phyloP scores from a whole-genome alignment of 495 filamentous ascomycete species.

The Penicillium chermesinum region DNA sequence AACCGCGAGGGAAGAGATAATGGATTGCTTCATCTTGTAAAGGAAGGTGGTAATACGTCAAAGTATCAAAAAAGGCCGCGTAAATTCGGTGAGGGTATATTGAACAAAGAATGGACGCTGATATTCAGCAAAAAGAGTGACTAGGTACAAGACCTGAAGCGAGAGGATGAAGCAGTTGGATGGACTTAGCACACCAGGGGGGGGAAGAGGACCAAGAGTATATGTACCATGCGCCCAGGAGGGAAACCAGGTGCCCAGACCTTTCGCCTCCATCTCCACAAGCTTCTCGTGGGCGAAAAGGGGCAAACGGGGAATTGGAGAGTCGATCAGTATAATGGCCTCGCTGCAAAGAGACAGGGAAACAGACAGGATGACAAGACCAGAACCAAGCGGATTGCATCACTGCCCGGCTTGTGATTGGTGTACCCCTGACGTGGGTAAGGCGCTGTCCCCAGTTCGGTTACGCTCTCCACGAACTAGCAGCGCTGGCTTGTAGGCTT shows the following conservation, averaged over 20 bases:
- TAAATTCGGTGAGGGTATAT: not conserved
- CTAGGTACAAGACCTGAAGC: constrained; percentile 6
- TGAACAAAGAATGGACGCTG: constrained; percentile 24
- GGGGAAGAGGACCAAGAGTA: not conserved
- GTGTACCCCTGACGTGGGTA: not conserved
- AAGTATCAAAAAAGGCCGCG: constrained; percentile 7
- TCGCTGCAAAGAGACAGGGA: not conserved
- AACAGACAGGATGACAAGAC: not conserved
- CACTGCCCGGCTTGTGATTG: not conserved
- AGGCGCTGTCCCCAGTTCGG: not conserved
- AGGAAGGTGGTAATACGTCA: constrained; percentile 11
- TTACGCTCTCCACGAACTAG: not conserved
- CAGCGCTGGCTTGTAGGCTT: not conserved
- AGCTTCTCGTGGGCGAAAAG: not conserved
- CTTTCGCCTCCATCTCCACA: not conserved
- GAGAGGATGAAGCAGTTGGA: constrained; percentile 16
- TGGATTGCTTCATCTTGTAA: constrained; percentile 29
- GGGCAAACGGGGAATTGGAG: not conserved
- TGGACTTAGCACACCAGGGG: not conserved
- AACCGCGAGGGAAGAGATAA: constrained; percentile 23
- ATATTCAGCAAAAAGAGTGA: constrained; percentile 22
- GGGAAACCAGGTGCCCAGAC: not conserved
- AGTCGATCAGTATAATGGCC: not conserved
- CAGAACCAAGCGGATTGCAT: not conserved
- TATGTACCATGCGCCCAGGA: not conserved